These are phyloP conservation scores for Talaromyces rugulosus DNA, from an alignment of 2,329 filamentous ascomycete genomes.

Conservation along the genomic window DNA sequence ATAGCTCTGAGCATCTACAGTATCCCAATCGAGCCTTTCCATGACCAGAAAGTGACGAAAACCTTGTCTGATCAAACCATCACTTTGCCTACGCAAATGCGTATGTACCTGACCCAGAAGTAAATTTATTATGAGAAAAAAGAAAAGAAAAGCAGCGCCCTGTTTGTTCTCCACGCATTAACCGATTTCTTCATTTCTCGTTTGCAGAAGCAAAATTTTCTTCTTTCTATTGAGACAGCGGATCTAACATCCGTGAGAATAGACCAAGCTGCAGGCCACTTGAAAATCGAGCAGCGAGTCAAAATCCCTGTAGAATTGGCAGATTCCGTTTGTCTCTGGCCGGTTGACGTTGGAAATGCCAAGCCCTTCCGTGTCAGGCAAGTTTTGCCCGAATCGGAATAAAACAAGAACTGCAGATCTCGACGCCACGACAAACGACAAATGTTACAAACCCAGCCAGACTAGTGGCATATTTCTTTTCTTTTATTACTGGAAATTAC, in stretches of 20 bases:
- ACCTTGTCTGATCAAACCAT: neutral
- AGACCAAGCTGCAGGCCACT: too few relatives aligned
- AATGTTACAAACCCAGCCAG: neutral
- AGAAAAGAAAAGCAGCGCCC: neutral
- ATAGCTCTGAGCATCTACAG: neutral
- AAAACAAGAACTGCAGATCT: neutral
- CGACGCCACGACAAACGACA: neutral
- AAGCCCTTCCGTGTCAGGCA: neutral
- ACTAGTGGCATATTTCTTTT: neutral
- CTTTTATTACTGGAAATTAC: neutral
- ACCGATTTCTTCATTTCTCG: neutral
- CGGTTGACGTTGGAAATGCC: neutral
- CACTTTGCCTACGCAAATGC: neutral
- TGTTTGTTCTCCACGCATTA: neutral
- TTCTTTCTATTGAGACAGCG: neutral
- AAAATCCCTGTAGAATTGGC: neutral
- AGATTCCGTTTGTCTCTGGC: neutral
- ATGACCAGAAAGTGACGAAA: neutral
- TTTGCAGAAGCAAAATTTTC: neutral
- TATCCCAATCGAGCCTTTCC: neutral
- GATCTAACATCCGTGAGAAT: too few relatives aligned
- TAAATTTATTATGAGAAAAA: neutral
- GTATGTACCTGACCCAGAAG: neutral
- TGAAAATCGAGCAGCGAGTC: neutral
- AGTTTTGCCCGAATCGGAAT: neutral